phyloP scores from a whole-genome alignment of 1,284 basidiomycete species.

The Apiotrichum siamense region DNA sequence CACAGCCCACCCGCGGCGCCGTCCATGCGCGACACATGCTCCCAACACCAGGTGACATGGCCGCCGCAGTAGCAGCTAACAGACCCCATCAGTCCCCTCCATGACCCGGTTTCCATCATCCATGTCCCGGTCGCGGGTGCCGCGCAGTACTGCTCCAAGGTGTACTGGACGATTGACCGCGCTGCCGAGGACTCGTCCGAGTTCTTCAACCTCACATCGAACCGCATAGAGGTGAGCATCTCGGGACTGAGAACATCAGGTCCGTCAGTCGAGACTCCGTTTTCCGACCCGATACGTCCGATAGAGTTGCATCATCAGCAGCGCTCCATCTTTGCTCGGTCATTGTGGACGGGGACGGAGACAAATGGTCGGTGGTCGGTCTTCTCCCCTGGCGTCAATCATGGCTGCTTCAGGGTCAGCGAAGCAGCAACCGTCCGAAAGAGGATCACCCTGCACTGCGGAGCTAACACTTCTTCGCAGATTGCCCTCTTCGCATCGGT shows the following conservation, averaged over 20 bases:
- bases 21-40: too few species aligned
- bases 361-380: too few species aligned
- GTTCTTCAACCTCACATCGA: slow-evolving; percentile 43
- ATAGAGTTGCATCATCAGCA: background rate
- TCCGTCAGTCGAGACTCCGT: too few species aligned
- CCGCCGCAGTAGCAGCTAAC: too few species aligned
- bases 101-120: slow-evolving; percentile 34
- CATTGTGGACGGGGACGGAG: too few species aligned
- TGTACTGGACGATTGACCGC: slow-evolving; percentile 40
- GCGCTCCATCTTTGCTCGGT: too few species aligned
- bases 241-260: background rate
- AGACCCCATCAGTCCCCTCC: slow-evolving; percentile 31
- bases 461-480: slow-evolving; percentile 11
- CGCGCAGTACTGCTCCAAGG: slow-evolving; percentile 20
- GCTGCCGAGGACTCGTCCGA: slow-evolving; percentile 24
- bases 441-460: background rate
- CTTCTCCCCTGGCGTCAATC: too few species aligned
- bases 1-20: too few species aligned
- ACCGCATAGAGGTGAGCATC: slow-evolving; percentile 36
- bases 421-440: background rate
- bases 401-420: background rate
- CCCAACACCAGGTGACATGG: too few species aligned
- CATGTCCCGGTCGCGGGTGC: slow-evolving; percentile 33
- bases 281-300: background rate
- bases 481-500: slow-evolving; percentile 37